phyloP scores from a whole-genome alignment of 192 early-diverging fungal genomes.

The Gamsiella multidivaricata region DNA sequence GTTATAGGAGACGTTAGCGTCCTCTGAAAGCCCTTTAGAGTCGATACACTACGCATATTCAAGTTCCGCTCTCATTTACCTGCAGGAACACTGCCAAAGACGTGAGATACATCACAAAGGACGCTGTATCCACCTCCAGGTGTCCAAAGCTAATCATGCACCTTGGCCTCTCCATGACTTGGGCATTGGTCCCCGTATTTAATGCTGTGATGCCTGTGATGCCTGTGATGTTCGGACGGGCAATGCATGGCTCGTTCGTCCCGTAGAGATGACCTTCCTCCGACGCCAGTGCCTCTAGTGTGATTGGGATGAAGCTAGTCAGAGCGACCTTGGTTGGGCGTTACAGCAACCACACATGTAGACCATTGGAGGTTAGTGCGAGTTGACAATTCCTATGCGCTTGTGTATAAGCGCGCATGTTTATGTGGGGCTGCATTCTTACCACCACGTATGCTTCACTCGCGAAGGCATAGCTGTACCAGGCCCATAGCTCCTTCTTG shows the following conservation, averaged over 20 bases:
- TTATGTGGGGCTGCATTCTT: neutral
- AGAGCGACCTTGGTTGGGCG: conserved; percentile 36
- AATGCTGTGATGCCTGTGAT: neutral
- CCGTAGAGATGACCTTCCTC: conserved; percentile 50
- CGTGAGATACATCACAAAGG: conserved; percentile 56
- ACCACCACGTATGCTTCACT: conserved; percentile 56
- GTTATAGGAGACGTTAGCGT: neutral
- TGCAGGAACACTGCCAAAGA: conserved; percentile 55
- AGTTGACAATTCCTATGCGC: neutral
- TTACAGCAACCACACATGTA: too few species aligned
- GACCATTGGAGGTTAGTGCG: too few species aligned
- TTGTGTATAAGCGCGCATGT: neutral
- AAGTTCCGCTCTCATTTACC: conserved; percentile 12
- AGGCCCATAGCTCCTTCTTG: conserved; percentile 42
- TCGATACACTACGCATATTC: neutral
- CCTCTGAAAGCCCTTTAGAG: neutral
- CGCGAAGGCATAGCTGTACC: conserved; percentile 57
- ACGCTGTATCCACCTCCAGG: conserved; percentile 52
- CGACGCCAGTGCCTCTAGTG: conserved; percentile 47
- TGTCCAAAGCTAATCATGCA: conserved; percentile 53
- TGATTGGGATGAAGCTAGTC: conserved; percentile 57
- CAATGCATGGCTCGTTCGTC: conserved; percentile 29
- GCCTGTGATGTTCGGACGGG: conserved; percentile 10
- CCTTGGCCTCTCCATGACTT: conserved; percentile 18
- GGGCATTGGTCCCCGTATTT: neutral